Evolutionary conservation across 176 grass and related monocot species (phyloP).

Genomic region (Eleusine coracana): DNA sequence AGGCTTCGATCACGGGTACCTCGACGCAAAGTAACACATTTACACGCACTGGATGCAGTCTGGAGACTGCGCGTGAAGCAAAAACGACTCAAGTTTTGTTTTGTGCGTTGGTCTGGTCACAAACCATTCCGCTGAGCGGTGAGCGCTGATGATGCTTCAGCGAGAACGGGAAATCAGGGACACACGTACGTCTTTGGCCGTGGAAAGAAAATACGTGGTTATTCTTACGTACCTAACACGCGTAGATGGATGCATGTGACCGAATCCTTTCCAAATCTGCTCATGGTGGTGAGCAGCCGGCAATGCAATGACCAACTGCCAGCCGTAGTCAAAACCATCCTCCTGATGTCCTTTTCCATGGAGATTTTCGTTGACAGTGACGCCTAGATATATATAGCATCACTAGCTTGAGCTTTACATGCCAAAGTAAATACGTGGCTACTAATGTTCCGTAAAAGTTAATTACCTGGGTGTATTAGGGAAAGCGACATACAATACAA

Average conservation of each 20-base stretch:
- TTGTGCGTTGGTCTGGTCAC: too few species aligned
- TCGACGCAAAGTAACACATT: background rate
- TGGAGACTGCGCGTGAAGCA: background rate
- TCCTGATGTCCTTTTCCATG: background rate
- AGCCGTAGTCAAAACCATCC: background rate
- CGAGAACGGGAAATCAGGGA: too few species aligned
- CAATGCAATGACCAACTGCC: background rate
- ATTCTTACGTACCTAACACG: too few species aligned
- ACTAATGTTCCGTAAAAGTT: too few species aligned
- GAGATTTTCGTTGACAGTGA: constrained; percentile 1
- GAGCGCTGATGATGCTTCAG: too few species aligned
- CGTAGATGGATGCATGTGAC: too few species aligned
- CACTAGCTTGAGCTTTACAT: background rate
- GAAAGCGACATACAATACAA: too few species aligned
- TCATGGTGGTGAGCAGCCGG: too few species aligned
- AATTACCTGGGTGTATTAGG: too few species aligned
- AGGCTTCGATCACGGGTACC: background rate
- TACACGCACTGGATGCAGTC: too few species aligned
- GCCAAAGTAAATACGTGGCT: background rate
- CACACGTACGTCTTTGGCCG: too few species aligned
- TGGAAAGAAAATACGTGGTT: background rate
- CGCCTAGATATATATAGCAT: background rate
- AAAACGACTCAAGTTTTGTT: background rate
- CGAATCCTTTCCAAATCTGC: background rate
- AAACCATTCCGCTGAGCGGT: too few species aligned